Evolutionary conservation across 2,329 filamentous ascomycete genomes (phyloP).

Genomic region (Teratosphaeria zuluensis): DNA sequence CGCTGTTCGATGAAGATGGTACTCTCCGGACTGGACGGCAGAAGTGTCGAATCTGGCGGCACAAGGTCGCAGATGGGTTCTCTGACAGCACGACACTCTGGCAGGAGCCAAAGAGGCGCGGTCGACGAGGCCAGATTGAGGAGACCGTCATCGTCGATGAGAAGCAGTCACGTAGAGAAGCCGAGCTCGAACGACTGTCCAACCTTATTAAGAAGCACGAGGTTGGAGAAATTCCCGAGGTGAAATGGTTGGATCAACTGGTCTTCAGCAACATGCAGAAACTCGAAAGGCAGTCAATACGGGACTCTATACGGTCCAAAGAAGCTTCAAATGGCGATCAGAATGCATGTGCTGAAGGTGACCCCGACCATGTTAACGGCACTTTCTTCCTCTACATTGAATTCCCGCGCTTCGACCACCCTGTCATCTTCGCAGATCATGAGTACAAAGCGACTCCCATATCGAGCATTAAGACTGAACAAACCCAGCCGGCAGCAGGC

Average conservation of each 20-base stretch:
- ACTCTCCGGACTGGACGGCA: slow-evolving; percentile 86
- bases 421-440: slow-evolving; percentile 87
- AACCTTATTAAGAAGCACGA: slow-evolving; percentile 93
- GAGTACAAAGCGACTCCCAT: slow-evolving; percentile 82
- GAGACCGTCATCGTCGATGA: slow-evolving; percentile 49
- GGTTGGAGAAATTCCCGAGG: slow-evolving; percentile 86
- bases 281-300: slow-evolving; percentile 32
- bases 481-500: slow-evolving; percentile 55
- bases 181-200: slow-evolving; percentile 83
- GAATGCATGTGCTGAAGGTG: slow-evolving; percentile 27
- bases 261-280: slow-evolving; percentile 88
- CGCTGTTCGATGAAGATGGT: slow-evolving; percentile 86
- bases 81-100: slow-evolving; percentile 72
- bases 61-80: slow-evolving; percentile 75
- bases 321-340: slow-evolving; percentile 1
- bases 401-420: slow-evolving; percentile 88
- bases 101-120: slow-evolving; percentile 46
- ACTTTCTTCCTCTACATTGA: slow-evolving; percentile 82
- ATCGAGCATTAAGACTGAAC: slow-evolving; percentile 50
- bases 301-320: slow-evolving; percentile 23
- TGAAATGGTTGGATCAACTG: slow-evolving; percentile 91
- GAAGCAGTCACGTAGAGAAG: slow-evolving; percentile 29
- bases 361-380: slow-evolving; percentile 42
- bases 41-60: slow-evolving; percentile 77
- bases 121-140: slow-evolving; percentile 38